Base-by-base conservation (phyloP, 192 early-diverging fungal species). In the Podochytrium sp. region DNA sequence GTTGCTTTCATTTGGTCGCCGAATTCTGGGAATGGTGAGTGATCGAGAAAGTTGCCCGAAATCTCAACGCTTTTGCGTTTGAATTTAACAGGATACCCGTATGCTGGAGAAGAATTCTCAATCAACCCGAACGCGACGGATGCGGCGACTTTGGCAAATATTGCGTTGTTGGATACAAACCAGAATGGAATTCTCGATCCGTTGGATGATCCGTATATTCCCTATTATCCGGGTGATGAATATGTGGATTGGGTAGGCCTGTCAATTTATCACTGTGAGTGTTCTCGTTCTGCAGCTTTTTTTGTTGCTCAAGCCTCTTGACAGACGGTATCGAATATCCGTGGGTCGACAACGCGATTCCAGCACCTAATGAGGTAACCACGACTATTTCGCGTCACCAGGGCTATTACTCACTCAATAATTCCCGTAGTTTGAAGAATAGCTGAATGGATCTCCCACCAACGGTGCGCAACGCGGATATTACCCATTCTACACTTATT, bases 171-270 rank as follows among this genome's bases (percentile, higher is more conserved):
- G 16, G 58, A 72, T 30, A 72, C 53, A 12, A 72, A 61, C 41
- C 5, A 0, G 37, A 62, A 74, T 49, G 72, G 72, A 1, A 32
- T 33, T 12, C 35, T 74, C 2, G 56, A 62, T 32, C 41, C 39
- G 23, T 23, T 49, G 20, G 64, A 65, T 65, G 72, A 74, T 47
- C 72, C 72, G 7, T 74, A 59, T 40, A 25, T 50, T 25, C 60
- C 62, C 16, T 74, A 65, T 35, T 74, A 62, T 35, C 74, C 74
- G 5, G 74, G 74, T n/a, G 74, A 75, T 59, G 65, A 67, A 57
- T 66, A 68, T 35, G 74, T 75, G 1, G 74, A 75, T 35, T 68
- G 43, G 71, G 71, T 73, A 32, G 71, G 71, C 14, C 29, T 73
- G 23, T 43, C 38, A 2, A 73, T 73, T 18, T 73, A 73, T 38